Base-by-base conservation (phyloP, 78 protist genomes). In the Dictyostelium firmibasis region DNA sequence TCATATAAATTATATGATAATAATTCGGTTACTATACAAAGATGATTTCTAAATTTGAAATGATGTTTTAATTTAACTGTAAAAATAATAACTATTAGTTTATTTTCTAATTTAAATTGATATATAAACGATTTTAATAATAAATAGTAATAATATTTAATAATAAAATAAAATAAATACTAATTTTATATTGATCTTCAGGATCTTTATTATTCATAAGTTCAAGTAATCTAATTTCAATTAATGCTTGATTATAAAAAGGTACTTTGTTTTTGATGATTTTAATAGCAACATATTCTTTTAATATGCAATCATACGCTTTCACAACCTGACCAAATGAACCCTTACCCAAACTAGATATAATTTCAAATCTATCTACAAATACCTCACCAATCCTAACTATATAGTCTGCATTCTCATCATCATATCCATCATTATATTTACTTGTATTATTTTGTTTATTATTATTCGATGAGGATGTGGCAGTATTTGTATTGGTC, bases 1-100 rank as follows among this genome's bases (percentile, higher is more conserved):
- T 99, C 99, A 97, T 98, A 98, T 8, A 99, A 97, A 74, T 98
- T 98, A 93, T 47, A 70, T 64, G 97, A 92, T n/a, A 98, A 96
- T 29, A 96, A 50, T 92, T 96, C 97, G 81, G 94, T 92, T 27
- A 96, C 97, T 38, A 96, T 74, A 82, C 97, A 96, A 14, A 96
- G 43, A 76, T 96, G 97, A 50, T 84, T 84, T 64, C 81, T 69
- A 76, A 67, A 85, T 84, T 89, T 92, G 67, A 96, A 96, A 43
- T 85, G 85, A 78, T 95, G 60, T 57, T 89, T 87, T 38, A 86
- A 77, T 81, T 87, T 69, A 27, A 95, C 97, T 95, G n/a, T 27
- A 18, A 35, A 35, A 41, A 47, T 2, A 35, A 79, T 7, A n/a
- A 16, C 0, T 83, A 20, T 38, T 83, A 33, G 64, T 77, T 36